Evolutionary conservation across 345 rosid species (phyloP), one percentile per base, ranked within the genome.

Genomic region (Dipteronia dyeriana): DNA sequence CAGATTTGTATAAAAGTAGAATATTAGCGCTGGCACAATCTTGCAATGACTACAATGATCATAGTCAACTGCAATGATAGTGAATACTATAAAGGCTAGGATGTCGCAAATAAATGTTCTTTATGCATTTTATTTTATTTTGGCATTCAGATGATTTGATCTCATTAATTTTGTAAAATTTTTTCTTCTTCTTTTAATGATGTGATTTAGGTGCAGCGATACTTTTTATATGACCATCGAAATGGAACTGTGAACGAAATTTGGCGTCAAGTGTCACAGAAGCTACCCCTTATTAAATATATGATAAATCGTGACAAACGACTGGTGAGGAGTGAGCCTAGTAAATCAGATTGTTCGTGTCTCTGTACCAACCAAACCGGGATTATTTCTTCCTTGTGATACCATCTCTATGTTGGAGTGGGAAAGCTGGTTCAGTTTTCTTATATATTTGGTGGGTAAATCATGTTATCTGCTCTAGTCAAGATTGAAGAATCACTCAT

Each of bases 281-380:
- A 96, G 90, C 88, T 94, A 56, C 94, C 97, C 39, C 89, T 94
- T 57, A 88, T 96, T 66, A 94, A 88, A 81, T 77, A 87, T 81
- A 92, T 91, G 99, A 88, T 84, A 57, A 96, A 94, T 76, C 95
- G 97, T 0, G 98, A 90, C 79, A 96, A 84, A 80, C 89, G 99
- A 81, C 85, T 91, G 5, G 89, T 90, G 26, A 77, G 79, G 81
- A 91, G 88, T 79, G 87, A 88, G 54, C 66, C 72, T 45, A 80
- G 39, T 20, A 91, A 84, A 79, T 90, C 95, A 19, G 86, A 86
- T 84, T 96, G 98, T 80, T 87, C 94, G 19, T 90, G 95, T 77
- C 69, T 94, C 23, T 96, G 99, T 77, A 86, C 95, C 16, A 96
- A 94, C 81, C 88, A 82, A 82, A 88, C 97, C 0, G 90, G 90